A percentile compares a stretch with the other conserved stretches of the same genome.
phyloP scores from a whole-genome alignment of 495 filamentous ascomycete genomes.

The Neurospora intermedia region DNA sequence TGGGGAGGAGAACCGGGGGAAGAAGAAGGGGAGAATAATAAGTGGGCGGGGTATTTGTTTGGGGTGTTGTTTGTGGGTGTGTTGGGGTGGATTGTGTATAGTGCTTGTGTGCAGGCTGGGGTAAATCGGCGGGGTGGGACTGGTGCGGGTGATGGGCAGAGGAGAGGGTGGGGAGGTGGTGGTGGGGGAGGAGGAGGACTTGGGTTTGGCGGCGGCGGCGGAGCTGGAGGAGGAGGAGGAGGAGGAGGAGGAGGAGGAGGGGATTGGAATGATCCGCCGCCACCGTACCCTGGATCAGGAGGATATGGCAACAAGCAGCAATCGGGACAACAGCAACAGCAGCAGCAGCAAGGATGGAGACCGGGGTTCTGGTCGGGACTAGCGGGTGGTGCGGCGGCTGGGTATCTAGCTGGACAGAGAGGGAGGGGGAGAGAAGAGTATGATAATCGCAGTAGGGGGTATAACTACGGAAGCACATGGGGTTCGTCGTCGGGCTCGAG shows the following conservation, averaged over 20 bases:
- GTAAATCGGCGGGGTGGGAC: conserved; percentile 1
- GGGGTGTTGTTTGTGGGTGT: conserved; percentile 33
- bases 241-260: conserved; percentile 34
- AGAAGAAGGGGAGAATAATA: not conserved
- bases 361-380: conserved; percentile 87
- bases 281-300: conserved; percentile 48
- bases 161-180: conserved; percentile 19
- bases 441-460: conserved; percentile 17
- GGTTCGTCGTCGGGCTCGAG: conserved; percentile 21
- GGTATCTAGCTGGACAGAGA: conserved; percentile 54
- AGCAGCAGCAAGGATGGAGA: conserved; percentile 47
- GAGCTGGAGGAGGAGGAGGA: conserved; percentile 36
- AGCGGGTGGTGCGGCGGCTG: conserved; percentile 57
- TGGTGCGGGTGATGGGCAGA: conserved; percentile 6
- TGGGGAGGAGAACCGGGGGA: not conserved
- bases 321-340: not conserved
- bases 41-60: conserved; percentile 19
- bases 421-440: conserved; percentile 15
- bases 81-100: conserved; percentile 41
- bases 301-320: not conserved
- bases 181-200: conserved; percentile 20
- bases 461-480: conserved; percentile 24
- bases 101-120: conserved; percentile 21
- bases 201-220: conserved; percentile 39
- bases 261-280: conserved; percentile 45